These are phyloP conservation scores for Periconia digitata DNA, from an alignment of 2,329 filamentous ascomycete genomes.

Conservation along the genomic window DNA sequence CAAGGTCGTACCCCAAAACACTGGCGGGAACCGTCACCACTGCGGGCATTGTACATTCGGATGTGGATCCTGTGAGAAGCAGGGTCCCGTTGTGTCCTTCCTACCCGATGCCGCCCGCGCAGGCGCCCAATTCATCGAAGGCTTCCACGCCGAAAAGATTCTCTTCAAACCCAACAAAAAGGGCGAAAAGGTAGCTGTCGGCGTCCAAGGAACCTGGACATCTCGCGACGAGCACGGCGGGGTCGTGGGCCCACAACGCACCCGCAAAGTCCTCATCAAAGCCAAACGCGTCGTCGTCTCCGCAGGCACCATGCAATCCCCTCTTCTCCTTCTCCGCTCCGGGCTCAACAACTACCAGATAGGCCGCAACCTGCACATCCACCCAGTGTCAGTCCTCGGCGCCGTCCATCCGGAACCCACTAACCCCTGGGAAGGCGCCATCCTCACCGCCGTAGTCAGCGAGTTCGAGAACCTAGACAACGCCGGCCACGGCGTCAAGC, in stretches of 20 bases:
- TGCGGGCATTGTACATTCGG: slow-evolving; percentile 66
- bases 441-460: slow-evolving; percentile 75
- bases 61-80: slow-evolving; percentile 69
- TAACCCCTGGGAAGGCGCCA: slow-evolving; percentile 66
- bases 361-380: slow-evolving; percentile 78
- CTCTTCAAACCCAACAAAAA: slow-evolving; percentile 61
- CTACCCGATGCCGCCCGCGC: slow-evolving; percentile 76
- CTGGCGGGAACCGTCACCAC: slow-evolving; percentile 70
- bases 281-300: slow-evolving; percentile 82
- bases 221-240: slow-evolving; percentile 67
- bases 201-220: slow-evolving; percentile 74
- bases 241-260: slow-evolving; percentile 56
- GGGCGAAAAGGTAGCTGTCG: slow-evolving; percentile 62
- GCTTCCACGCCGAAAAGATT: slow-evolving; percentile 71
- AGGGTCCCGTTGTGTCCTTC: slow-evolving; percentile 75
- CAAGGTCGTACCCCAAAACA: slow-evolving; percentile 76
- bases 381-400: slow-evolving; percentile 63
- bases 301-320: slow-evolving; percentile 74
- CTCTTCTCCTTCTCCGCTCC: slow-evolving; percentile 74
- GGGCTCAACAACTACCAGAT: slow-evolving; percentile 81
- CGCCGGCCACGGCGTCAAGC: slow-evolving; percentile 77
- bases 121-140: slow-evolving; percentile 82
- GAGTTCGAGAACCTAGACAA: slow-evolving; percentile 81
- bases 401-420: slow-evolving; percentile 71
- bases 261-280: slow-evolving; percentile 67